Conservation (phyloP, 2,329 filamentous ascomycete genomes). For the Penicillium olsonii region DNA sequence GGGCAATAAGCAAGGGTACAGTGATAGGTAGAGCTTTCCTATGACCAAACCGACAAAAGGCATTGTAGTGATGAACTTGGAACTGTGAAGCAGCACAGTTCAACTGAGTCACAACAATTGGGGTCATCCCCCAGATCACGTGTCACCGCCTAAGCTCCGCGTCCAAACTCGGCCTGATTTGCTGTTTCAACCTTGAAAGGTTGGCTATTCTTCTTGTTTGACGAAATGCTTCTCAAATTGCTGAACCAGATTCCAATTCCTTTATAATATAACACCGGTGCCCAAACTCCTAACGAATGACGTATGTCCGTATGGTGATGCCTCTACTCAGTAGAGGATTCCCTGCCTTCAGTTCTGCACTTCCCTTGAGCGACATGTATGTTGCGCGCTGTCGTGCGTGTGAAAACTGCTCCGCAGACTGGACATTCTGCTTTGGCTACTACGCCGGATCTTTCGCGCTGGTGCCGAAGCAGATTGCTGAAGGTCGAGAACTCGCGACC, state of each 20-base stretch:
- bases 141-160: conserved; percentile 1
- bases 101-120: conserved; percentile 21
- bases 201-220: not conserved
- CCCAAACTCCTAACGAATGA: conserved; percentile 1
- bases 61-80: conserved; percentile 14
- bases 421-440: conserved; percentile 86
- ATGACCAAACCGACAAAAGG: conserved; percentile 8
- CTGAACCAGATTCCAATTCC: not conserved
- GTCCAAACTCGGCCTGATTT: not conserved
- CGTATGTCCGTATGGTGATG: not conserved
- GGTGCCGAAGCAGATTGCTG: conserved; percentile 88
- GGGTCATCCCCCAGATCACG: conserved; percentile 10
- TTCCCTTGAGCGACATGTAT: conserved; percentile 86
- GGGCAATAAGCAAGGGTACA: conserved; percentile 8
- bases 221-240: not conserved
- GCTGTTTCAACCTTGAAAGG: too few relatives aligned
- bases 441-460: conserved; percentile 90
- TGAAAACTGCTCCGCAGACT: conserved; percentile 91
- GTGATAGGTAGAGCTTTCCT: conserved; percentile 6
- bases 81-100: conserved; percentile 2
- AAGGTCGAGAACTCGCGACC: conserved; percentile 95
- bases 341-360: conserved; percentile 65
- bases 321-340: conserved; percentile 29
- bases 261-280: not conserved
- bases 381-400: conserved; percentile 82